Percentiles rank a stretch among this genome's conserved stretches.
These are phyloP conservation scores for Wickerhamiella slavikovae DNA, from an alignment of 805 yeast genomes.

Conservation along the genomic window DNA sequence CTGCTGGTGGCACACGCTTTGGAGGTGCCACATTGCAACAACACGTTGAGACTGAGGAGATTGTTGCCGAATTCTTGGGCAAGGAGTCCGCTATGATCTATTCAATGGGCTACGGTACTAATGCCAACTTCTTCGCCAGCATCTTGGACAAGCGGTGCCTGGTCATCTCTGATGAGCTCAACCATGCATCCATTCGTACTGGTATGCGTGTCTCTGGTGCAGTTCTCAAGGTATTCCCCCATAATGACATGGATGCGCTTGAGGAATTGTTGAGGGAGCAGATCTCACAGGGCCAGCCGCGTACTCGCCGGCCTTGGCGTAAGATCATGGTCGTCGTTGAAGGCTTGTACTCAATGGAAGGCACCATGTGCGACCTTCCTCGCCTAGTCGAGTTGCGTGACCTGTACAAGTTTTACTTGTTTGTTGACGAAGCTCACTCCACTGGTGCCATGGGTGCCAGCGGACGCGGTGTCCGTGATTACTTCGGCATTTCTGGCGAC, in stretches of 20 bases:
- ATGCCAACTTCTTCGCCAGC: conserved; percentile 69
- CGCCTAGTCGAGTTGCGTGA: conserved; percentile 47
- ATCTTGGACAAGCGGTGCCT: conserved; percentile 73
- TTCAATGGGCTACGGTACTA: conserved; percentile 93
- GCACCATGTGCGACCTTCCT: conserved; percentile 73
- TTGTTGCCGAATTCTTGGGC: conserved; percentile 72
- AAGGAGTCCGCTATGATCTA: conserved; percentile 73
- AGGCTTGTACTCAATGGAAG: conserved; percentile 62
- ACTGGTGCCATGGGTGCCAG: conserved; percentile 94
- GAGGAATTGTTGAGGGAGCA: conserved; percentile 64
- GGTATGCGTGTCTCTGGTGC: conserved; percentile 91
- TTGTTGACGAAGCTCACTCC: conserved; percentile 95
- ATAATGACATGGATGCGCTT: conserved; percentile 67
- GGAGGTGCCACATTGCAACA: conserved; percentile 57
- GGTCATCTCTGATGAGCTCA: conserved; percentile 82
- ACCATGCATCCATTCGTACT: conserved; percentile 88
- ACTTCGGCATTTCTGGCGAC: conserved; percentile 58
- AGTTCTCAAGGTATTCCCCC: conserved; percentile 75
- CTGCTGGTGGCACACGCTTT: conserved; percentile 60
- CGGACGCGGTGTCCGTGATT: conserved; percentile 92
- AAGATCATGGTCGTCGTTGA: conserved; percentile 61
- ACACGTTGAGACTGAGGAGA: conserved; percentile 51
- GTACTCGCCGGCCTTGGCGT: conserved; percentile 91
- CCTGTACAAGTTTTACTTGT: conserved; percentile 73
- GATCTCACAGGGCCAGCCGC: conserved; percentile 86